phyloP scores from a whole-genome alignment of 2,329 filamentous ascomycete species.

The Tolypocladium tropicale region DNA sequence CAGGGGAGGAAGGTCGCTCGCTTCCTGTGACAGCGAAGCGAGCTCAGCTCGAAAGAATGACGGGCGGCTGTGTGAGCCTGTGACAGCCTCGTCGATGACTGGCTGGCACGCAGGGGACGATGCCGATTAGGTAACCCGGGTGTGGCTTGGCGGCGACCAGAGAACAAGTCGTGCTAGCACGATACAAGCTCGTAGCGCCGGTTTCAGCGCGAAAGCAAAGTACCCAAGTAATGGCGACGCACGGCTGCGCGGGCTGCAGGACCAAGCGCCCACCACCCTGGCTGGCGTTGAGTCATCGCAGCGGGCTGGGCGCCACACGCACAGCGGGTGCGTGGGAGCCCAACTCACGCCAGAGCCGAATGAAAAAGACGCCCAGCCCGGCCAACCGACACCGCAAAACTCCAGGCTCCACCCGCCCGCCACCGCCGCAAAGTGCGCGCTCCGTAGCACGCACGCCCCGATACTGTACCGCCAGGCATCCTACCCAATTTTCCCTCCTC shows the following conservation, averaged over 20 bases:
- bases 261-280: neutral
- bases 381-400: neutral
- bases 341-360: neutral
- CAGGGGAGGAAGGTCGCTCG: too few species aligned
- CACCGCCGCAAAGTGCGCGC: neutral
- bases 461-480: neutral
- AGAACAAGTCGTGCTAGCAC: neutral
- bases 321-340: neutral
- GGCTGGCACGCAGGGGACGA: neutral
- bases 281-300: neutral
- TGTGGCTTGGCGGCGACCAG: neutral
- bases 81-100: neutral
- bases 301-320: neutral
- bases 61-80: neutral
- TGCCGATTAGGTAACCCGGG: neutral
- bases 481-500: neutral
- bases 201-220: neutral
- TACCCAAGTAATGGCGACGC: neutral
- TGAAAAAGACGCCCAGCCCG: slow-evolving; percentile 1
- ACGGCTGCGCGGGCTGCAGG: neutral
- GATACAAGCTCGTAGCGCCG: neutral
- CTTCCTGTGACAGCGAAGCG: neutral
- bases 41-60: neutral
- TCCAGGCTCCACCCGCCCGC: neutral
- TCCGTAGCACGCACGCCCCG: too few species aligned